These are phyloP conservation scores for Lantana camara DNA, from an alignment of 257 asterid genomes.

Conservation along the genomic window DNA sequence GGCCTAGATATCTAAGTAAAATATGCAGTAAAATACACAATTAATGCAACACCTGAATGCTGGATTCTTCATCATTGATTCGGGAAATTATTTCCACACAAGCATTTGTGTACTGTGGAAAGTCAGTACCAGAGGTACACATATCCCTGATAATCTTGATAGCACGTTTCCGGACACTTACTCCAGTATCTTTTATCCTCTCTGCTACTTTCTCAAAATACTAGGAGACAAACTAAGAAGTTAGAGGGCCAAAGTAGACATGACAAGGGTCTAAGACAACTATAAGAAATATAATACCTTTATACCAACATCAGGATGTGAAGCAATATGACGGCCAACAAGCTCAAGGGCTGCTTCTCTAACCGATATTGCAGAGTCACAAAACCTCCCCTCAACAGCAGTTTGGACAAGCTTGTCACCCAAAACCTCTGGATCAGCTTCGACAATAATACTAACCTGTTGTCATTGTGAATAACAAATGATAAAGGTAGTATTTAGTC, in stretches of 20 bases:
- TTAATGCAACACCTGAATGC: conserved; percentile 73
- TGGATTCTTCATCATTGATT: conserved; percentile 92
- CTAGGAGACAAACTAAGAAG: conserved; percentile 44
- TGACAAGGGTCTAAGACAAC: conserved; percentile 16
- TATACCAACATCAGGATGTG: conserved; percentile 98
- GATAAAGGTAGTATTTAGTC: conserved; percentile 23
- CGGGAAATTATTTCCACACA: conserved; percentile 91
- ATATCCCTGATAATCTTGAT: conserved; percentile 91
- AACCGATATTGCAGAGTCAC: conserved; percentile 93
- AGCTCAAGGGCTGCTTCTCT: conserved; percentile 99
- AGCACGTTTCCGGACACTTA: conserved; percentile 98
- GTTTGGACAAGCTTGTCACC: conserved; percentile 85
- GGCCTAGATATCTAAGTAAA: conserved; percentile 11
- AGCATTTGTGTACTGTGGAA: conserved; percentile 72
- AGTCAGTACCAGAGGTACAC: conserved; percentile 78
- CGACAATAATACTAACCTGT: conserved; percentile 96
- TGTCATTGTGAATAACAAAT: conserved; percentile 30
- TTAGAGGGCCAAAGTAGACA: conserved; percentile 36
- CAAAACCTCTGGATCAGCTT: conserved; percentile 98
- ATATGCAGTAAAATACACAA: conserved; percentile 24
- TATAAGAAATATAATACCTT: conserved; percentile 62
- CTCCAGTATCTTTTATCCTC: conserved; percentile 96
- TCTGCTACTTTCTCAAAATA: conserved; percentile 98
- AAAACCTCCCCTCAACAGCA: conserved; percentile 98
- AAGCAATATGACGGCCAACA: conserved; percentile 98